phyloP scores from a whole-genome alignment of 352 stramenopile species.

The Chrysophaeum taylorii region DNA sequence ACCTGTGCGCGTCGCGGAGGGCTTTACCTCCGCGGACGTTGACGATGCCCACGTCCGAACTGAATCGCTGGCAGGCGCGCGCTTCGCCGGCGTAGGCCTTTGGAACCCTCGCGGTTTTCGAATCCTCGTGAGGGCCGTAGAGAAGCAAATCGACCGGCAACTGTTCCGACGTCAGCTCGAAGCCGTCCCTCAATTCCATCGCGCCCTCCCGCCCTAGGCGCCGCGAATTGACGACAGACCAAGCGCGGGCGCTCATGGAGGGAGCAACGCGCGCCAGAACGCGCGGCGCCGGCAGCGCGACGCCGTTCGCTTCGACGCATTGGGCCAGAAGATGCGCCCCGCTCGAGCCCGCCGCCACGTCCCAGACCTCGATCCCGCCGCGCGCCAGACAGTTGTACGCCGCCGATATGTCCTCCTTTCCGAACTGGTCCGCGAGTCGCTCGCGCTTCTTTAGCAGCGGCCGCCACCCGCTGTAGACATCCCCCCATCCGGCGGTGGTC shows the following conservation, averaged over 20 bases:
- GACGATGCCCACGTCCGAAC: not conserved
- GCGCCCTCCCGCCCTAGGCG: too few species aligned
- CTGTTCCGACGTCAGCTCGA: not conserved
- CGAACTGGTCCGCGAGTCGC: not conserved
- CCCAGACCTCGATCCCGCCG: not conserved
- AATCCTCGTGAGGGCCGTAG: not conserved
- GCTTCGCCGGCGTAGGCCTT: not conserved
- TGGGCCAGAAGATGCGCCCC: not conserved
- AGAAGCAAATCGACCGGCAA: not conserved
- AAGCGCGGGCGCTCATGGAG: not conserved
- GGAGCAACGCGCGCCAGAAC: not conserved
- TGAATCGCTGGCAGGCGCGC: not conserved
- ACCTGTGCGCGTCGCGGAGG: not conserved
- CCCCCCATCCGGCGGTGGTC: not conserved
- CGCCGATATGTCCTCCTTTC: not conserved
- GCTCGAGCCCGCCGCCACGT: not conserved
- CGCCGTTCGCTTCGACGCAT: not conserved
- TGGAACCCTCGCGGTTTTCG: too few species aligned
- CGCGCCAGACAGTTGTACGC: not conserved
- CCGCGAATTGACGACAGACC: not conserved
- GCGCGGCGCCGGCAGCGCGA: not conserved
- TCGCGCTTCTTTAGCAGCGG: not conserved
- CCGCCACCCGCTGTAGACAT: not conserved
- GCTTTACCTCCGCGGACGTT: slow-evolving; percentile 5
- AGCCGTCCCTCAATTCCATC: too few species aligned